Evolutionary conservation across 352 stramenopile species (phyloP).

Genomic region (Phytopythium cucurbitacearum): DNA sequence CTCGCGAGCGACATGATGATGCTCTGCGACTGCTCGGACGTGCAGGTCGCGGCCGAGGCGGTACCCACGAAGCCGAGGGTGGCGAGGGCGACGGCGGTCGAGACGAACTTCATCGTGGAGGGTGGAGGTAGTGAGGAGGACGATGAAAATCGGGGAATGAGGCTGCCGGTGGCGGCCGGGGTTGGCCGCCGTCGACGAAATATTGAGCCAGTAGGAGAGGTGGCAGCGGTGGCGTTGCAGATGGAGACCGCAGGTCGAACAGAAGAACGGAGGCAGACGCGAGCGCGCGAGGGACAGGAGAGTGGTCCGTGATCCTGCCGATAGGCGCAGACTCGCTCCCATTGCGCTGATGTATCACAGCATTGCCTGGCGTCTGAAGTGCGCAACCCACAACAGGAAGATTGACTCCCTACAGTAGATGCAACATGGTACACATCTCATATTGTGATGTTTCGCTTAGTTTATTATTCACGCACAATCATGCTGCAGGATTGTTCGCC

Average conservation of each 20-base stretch:
- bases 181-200: background rate
- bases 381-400: no score
- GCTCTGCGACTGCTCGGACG: constrained; percentile 8
- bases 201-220: background rate
- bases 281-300: no score
- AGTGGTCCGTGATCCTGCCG: no score
- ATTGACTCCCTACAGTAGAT: no score
- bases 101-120: constrained; percentile 24
- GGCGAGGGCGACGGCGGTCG: constrained; percentile 12
- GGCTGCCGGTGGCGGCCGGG: background rate
- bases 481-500: no score
- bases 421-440: no score
- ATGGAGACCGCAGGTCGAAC: background rate
- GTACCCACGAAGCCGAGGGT: constrained; percentile 21
- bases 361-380: no score
- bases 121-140: constrained; percentile 5
- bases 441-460: no score
- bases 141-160: constrained; percentile 31
- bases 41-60: constrained; percentile 22
- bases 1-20: constrained; percentile 20
- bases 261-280: no score
- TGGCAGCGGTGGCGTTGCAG: background rate
- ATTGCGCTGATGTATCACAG: no score
- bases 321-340: no score
- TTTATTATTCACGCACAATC: no score